A percentile compares a stretch with the other conserved stretches of the same genome.
These are phyloP conservation scores for Schizosaccharomyces cryophilus DNA, from an alignment of 805 yeast species.

Conservation along the genomic window DNA sequence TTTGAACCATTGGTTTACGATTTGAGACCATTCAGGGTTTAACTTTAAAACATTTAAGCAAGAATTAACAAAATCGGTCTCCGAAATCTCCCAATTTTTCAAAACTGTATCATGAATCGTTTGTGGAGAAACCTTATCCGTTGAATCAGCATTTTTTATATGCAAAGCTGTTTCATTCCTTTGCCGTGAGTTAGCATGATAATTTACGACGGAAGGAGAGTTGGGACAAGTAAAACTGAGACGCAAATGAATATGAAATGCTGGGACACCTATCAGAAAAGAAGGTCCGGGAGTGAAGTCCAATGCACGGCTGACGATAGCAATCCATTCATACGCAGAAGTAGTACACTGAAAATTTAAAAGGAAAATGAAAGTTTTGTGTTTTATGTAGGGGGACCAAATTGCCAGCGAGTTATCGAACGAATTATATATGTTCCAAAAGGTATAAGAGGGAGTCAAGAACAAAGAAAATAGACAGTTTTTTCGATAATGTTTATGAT, in stretches of 20 bases:
- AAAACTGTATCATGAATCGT: neutral
- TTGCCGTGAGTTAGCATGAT: neutral
- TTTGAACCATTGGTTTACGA: constrained; percentile 10
- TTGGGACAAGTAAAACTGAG: neutral
- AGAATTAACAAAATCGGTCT: constrained; percentile 8
- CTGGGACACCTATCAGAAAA: neutral
- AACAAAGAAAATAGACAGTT: neutral
- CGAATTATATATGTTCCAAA: neutral
- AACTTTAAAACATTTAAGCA: constrained; percentile 13
- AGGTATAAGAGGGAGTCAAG: neutral
- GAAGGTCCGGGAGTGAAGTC: neutral
- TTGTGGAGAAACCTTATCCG: neutral
- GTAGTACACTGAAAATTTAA: neutral
- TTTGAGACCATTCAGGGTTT: constrained; percentile 6
- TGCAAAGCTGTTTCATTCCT: neutral
- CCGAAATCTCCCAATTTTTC: neutral
- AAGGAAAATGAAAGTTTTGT: neutral
- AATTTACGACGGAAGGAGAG: neutral
- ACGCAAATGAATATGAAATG: neutral
- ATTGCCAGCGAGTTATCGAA: neutral
- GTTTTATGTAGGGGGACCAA: neutral
- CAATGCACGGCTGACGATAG: neutral
- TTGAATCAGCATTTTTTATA: neutral
- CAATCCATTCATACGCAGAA: neutral
- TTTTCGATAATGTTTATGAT: neutral